Base-by-base conservation (phyloP, 2,329 filamentous ascomycete species). In the Apiospora pterosperma region DNA sequence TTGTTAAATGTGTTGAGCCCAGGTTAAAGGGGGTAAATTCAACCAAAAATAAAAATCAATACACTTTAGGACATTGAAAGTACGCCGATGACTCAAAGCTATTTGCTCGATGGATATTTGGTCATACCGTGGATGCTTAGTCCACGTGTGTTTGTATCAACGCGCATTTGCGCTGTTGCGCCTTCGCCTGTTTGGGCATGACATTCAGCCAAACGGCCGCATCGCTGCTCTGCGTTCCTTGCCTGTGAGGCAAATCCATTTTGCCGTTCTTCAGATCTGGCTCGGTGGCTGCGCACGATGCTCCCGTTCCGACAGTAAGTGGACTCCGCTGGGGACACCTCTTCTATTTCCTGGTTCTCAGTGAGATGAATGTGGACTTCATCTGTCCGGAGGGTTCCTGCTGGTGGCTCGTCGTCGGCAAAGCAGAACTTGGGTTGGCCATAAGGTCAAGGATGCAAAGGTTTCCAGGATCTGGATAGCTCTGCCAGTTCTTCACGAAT, bases 371-470 rank as follows among this genome's bases (percentile, higher is more conserved):
- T 19, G 2, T 28, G 48, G 8, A 55, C 6, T 31, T 8, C 25
- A 14, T 55, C 14, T 55, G 28, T 14, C 4, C 5, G 8, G 12
- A 4, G 5, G 25, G 48, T 8, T 10, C 12, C 14, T 21, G 19
- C 28, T n/a, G 2, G 12, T 28, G 8, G 28, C n/a, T 34, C 14
- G 8, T 34, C 5, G 23, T n/a, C n/a, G n/a, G n/a, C n/a, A n/a
- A n/a, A n/a, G n/a, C n/a, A n/a, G n/a, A n/a, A n/a, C n/a, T 76
- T 0, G 85, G 85, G 41, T 88, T 87, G 34, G 81, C 80, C 64
- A 88, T 82, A n/a, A 88, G 77, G 67, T 88, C 88, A 1, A 76
- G 68, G 3, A 87, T 80, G 67, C 66, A 84, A 74, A 16, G 77
- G 82, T 80, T 84, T n/a, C 82, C 82, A 6, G 84, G 84, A 60